Base-by-base conservation (phyloP, 371 early-diverging fungal species). In the Rhizomucor miehei region DNA sequence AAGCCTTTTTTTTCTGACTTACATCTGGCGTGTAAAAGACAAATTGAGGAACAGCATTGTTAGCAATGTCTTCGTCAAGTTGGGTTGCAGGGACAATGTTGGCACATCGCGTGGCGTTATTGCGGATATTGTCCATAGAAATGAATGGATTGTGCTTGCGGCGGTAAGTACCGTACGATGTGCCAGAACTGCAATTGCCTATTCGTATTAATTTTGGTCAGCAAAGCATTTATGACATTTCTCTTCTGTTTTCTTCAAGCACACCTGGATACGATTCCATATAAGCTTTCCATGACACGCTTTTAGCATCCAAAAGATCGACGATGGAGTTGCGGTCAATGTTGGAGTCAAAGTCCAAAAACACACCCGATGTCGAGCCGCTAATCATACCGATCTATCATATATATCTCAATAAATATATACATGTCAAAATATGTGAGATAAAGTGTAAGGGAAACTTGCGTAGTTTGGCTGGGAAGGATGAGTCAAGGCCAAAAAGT, bases 71-170 rank as follows among this genome's bases (percentile, higher is more conserved):
- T n/a, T 49, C 58, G 40, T 67, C 62, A n/a, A 84, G 59, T 49
- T 82, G 65, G 41, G 63, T 59, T 8, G 71, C 70, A 44, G 59
- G 54, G 21, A 80, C 82, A 48, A 86, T 68, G 23, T 79, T 80
- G 19, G 55, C 56, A 63, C 84, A 84, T 5, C 79, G 73, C 3
- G 72, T 49, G 3, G 72, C 13, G 60, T 78, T 69, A n/a, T 25
- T 53, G 34, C 70, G 46, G 37, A 86, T 74, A 19, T 64, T 68
- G 21, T 58, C 59, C 44, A 77, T 78, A 29, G 75, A 69, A 44
- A 86, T 80, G 67, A 86, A 84, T 13, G 83, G 86, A 63, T 84
- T 84, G 65, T 85, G 86, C 56, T 82, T 81, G 47, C 84, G 65
- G 41, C 47, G 52, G 59, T 81, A 82, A 23, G 63, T 44, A 10